Conservation (phyloP, 805 yeast genomes). For the Diddensiella transvaalensis region DNA sequence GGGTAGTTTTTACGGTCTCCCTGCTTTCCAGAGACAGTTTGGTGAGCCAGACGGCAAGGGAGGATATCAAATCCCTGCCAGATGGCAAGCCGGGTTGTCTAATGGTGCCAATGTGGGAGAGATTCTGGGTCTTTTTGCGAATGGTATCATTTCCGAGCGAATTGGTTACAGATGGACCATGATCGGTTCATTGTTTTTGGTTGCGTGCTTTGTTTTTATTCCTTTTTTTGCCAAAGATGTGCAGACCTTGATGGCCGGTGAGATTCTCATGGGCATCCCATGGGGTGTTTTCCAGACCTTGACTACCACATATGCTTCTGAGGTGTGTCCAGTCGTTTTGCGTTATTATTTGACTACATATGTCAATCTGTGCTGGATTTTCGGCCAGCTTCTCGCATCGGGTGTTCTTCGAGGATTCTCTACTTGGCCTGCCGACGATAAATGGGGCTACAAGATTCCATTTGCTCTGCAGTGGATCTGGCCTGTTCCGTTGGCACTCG, state of each 20-base stretch:
- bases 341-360: slow-evolving; percentile 49
- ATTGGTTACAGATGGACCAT: slow-evolving; percentile 47
- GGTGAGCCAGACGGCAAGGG: slow-evolving; percentile 30
- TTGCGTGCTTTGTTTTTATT: slow-evolving; percentile 8
- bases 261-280: slow-evolving; percentile 37
- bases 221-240: slow-evolving; percentile 41
- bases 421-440: slow-evolving; percentile 25
- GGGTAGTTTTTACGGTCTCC: slow-evolving; percentile 43
- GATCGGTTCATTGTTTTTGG: slow-evolving; percentile 34
- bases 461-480: slow-evolving; percentile 60
- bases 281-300: slow-evolving; percentile 54
- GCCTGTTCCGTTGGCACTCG: slow-evolving; percentile 46
- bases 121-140: slow-evolving; percentile 43
- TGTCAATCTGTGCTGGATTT: slow-evolving; percentile 51
- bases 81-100: slow-evolving; percentile 33
- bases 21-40: slow-evolving; percentile 40
- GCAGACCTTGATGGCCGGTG: slow-evolving; percentile 36
- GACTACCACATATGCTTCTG: slow-evolving; percentile 51
- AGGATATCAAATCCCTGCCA: slow-evolving; percentile 32
- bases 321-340: slow-evolving; percentile 49
- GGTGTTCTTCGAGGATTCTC: slow-evolving; percentile 43
- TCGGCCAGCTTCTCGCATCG: slow-evolving; percentile 53
- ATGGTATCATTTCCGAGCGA: slow-evolving; percentile 43
- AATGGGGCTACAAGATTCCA: slow-evolving; percentile 50
- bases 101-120: slow-evolving; percentile 36